Percentiles rank a stretch among this genome's conserved stretches.
Evolutionary conservation across 441 rosid species (phyloP).

Genomic region (Codiaeum variegatum): DNA sequence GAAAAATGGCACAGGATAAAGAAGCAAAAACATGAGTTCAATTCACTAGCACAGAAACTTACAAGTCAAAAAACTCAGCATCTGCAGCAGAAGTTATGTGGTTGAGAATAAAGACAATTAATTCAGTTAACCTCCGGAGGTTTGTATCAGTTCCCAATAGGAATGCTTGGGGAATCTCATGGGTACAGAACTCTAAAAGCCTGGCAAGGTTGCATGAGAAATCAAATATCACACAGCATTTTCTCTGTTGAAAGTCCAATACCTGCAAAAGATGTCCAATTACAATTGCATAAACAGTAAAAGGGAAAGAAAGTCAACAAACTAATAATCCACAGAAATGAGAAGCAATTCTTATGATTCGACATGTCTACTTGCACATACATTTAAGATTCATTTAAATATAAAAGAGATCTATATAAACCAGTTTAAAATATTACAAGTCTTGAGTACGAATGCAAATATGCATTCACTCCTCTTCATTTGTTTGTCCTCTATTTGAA

Average conservation of each 20-base stretch:
- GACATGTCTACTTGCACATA: neutral
- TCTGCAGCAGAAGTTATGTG: slow-evolving; percentile 81
- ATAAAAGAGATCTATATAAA: neutral
- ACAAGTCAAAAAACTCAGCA: slow-evolving; percentile 91
- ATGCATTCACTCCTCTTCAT: neutral
- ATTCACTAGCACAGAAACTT: slow-evolving; percentile 34
- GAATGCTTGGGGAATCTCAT: slow-evolving; percentile 81
- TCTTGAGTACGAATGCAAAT: neutral
- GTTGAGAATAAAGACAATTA: slow-evolving; percentile 77
- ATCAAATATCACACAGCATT: slow-evolving; percentile 86
- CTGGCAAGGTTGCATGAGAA: slow-evolving; percentile 91
- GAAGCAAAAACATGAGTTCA: slow-evolving; percentile 8
- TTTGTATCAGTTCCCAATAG: slow-evolving; percentile 81
- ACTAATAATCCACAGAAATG: neutral
- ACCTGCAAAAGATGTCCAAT: slow-evolving; percentile 40
- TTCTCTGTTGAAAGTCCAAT: slow-evolving; percentile 78
- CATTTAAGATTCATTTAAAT: neutral
- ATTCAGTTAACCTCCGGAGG: slow-evolving; percentile 85
- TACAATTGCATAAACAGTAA: slow-evolving; percentile 10
- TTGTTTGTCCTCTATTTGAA: neutral
- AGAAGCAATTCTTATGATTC: neutral
- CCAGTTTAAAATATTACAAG: neutral
- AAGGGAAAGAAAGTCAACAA: neutral
- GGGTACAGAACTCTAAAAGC: slow-evolving; percentile 91
- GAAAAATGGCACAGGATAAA: neutral